Evolutionary conservation across 345 rosid species (phyloP).

Genomic region (Populus nigra): DNA sequence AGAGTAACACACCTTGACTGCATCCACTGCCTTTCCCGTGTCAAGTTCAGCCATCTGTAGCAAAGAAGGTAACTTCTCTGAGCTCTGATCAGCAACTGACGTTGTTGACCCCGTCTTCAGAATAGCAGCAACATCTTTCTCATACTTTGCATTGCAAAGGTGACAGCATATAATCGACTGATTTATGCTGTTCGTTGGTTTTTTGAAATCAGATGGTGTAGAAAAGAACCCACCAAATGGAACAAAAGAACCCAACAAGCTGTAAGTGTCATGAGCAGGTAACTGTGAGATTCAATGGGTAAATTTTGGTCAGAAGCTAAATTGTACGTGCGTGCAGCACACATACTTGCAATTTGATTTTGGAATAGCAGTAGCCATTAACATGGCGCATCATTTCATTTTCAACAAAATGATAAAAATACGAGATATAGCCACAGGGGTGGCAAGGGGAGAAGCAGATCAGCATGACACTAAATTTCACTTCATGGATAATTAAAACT

Average conservation of each 20-base stretch:
- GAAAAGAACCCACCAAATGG: conserved; percentile 77
- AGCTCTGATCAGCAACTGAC: conserved; percentile 43
- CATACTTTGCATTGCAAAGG: conserved; percentile 57
- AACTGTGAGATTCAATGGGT: conserved; percentile 40
- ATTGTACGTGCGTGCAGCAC: background rate
- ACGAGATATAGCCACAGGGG: background rate
- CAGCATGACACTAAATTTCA: background rate
- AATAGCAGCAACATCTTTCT: conserved; percentile 50
- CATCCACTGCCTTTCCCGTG: conserved; percentile 32
- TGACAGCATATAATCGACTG: conserved; percentile 43
- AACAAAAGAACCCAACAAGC: conserved; percentile 74
- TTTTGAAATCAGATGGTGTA: conserved; percentile 43
- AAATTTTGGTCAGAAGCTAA: conserved; percentile 22
- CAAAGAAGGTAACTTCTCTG: conserved; percentile 51
- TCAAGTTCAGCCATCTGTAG: conserved; percentile 38
- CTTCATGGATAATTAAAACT: background rate
- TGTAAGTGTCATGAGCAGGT: conserved; percentile 40
- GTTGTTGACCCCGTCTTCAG: conserved; percentile 34
- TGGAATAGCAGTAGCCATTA: background rate
- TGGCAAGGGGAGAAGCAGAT: background rate
- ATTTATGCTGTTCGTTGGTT: conserved; percentile 29
- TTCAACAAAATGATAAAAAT: background rate
- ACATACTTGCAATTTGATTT: background rate
- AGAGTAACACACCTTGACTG: conserved; percentile 41
- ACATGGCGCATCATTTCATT: too few relatives aligned